Base-by-base conservation (phyloP, 768 basidiomycete species). In the Candolleomyces eurysporus region DNA sequence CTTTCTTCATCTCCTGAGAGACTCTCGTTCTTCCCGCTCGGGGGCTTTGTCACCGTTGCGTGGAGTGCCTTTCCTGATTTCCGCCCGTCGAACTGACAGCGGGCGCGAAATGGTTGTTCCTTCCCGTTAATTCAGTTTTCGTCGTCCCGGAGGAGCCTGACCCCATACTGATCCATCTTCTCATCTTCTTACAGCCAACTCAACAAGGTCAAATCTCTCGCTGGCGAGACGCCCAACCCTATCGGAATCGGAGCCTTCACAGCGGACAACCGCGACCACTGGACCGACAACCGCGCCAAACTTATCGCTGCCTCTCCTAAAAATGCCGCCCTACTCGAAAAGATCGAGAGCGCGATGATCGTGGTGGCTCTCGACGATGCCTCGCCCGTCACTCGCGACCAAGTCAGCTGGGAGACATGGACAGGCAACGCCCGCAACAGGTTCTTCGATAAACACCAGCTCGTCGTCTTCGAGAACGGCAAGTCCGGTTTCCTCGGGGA, bases 381-480 rank as follows among this genome's bases (percentile, higher is more conserved):
- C 11, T 81, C 81, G 43, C 96, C 96, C 0, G 77, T 91, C 36
- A 91, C 91, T 5, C 82, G 93, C 45, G 91, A 96, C 65, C 87
- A 92, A 31, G 80, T 90, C 13, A 90, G 90, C 59, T 90, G 91
- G 88, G 79, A 76, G 19, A 85, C 86, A 53, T 98, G 96, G 95
- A 88, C 88, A 22, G 96, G 95, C 36, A 84, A 96, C 66, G 96
- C 94, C 22, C 79, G 87, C 54, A 97, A 96, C 72, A 79, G 96
- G 62, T 99, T 91, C 81, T 98, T 89, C 70, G 97, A 98, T 79
- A 99, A 99, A 75, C 96, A 98, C 70, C 92, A 98, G 70, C 68
- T 98, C 58, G 86, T 99, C 68, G 92, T 99, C 8, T 96, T 92
- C 69, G 93, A 94, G 61, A 94, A 95, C 66, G 97, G 94, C 50